Evolutionary conservation across 208 protist species (phyloP), one percentile per base, ranked within the genome.

Genomic region (Lotmaria passim): DNA sequence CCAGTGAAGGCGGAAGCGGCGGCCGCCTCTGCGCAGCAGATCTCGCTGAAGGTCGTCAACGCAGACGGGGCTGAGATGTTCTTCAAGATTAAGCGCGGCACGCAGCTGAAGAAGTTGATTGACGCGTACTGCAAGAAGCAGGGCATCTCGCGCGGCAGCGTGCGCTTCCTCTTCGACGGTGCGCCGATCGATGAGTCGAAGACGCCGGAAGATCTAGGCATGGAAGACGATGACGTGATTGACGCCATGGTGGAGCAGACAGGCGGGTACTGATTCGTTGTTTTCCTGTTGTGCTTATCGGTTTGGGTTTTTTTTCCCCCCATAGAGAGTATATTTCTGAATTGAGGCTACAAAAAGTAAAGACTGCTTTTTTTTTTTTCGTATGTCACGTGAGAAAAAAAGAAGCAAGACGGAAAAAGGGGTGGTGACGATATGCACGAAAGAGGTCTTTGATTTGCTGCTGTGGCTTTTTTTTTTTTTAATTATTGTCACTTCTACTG

Each of bases 91-190:
- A 98, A 98, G 72, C 79, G 81, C n/a, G 82, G 79, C 14, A 99
- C 97, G 14, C 91, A 89, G 67, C 78, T 99, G 44, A 90, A 92
- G 38, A 99, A 99, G 81, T 73, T 99, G 28, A 98, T 98, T 79
- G 97, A 99, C 57, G 96, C 97, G 14, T 99, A 98, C 81, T 98
- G 97, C 83, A 97, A 98, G 79, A 96, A 98, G 77, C 95, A 98
- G 71, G 94, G 89, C 66, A 93, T 98, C 21, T 78, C 79, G 2
- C 81, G 83, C 28, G 82, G 81, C 23, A 90, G 86, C 62, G 91
- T 98, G 24, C 91, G 98, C 57, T 99, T 99, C 71, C 72, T 98
- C n/a, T 98, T 97, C 73, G 98, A 99, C 61, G 98, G 98, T 24
- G 79, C 84, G 11, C 86, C 94, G 36, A 86, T 99, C 7, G 83